A percentile compares a stretch with the other conserved stretches of the same genome.
These are phyloP conservation scores for Colletotrichum sp. DNA, from an alignment of 2,329 filamentous ascomycete genomes.

Conservation along the genomic window DNA sequence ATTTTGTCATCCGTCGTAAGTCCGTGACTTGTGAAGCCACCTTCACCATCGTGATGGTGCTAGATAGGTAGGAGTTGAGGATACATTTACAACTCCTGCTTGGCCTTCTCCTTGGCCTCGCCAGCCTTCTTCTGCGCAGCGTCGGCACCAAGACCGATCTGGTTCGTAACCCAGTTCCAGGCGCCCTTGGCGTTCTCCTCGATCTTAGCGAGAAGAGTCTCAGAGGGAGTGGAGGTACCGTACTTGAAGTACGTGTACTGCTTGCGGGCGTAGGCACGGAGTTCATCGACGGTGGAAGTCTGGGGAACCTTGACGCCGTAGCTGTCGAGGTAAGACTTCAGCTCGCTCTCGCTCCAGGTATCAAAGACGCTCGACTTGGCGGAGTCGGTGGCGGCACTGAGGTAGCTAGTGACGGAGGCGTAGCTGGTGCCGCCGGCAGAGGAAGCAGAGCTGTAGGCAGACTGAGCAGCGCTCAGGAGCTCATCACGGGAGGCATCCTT, in stretches of 20 bases:
- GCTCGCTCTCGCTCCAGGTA: conserved; percentile 74
- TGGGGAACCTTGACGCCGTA: conserved; percentile 75
- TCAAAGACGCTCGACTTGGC: conserved; percentile 74
- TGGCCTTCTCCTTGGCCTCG: conserved; percentile 41
- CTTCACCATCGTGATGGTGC: neutral
- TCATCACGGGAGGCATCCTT: conserved; percentile 75
- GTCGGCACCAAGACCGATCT: conserved; percentile 54
- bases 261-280: conserved; percentile 73
- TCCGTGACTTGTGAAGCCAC: neutral
- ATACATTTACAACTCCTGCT: conserved; percentile 53
- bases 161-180: conserved; percentile 57
- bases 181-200: conserved; percentile 51
- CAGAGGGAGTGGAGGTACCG: conserved; percentile 70
- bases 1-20: conserved; percentile 22
- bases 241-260: conserved; percentile 80
- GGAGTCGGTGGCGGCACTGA: conserved; percentile 67
- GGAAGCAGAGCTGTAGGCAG: conserved; percentile 64
- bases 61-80: neutral
- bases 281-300: conserved; percentile 70
- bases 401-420: conserved; percentile 74
- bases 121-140: conserved; percentile 51
- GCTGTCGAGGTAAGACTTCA: conserved; percentile 81
- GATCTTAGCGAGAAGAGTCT: conserved; percentile 70
- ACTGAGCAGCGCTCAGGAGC: conserved; percentile 68
- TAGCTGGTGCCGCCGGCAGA: conserved; percentile 61